These are phyloP conservation scores for Hymenoscyphus fructigenus DNA, from an alignment of 2,329 filamentous ascomycete species.

Conservation along the genomic window DNA sequence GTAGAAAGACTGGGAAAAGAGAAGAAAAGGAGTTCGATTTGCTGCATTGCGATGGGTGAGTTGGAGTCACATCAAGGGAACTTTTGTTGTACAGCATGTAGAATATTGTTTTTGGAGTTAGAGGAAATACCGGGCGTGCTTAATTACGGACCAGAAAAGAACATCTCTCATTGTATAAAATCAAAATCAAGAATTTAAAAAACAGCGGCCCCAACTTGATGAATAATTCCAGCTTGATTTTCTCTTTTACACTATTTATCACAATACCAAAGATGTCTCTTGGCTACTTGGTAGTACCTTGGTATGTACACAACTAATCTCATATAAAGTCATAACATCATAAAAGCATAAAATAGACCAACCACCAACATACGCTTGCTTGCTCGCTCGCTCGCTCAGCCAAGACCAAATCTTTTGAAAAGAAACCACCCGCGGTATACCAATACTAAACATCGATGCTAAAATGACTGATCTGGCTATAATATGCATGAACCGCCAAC, in stretches of 20 bases:
- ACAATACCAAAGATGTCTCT: neutral
- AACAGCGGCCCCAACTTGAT: neutral
- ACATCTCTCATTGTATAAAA: neutral
- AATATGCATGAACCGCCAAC: slow-evolving; percentile 69
- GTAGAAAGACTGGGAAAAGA: too few relatives aligned
- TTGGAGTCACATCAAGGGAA: neutral
- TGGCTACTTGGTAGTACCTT: neutral
- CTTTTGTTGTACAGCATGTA: neutral
- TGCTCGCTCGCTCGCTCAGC: neutral
- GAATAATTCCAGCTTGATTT: neutral
- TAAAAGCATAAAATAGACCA: slow-evolving; percentile 14
- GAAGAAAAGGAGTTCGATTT: neutral
- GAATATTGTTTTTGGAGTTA: neutral
- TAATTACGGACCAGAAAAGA: neutral
- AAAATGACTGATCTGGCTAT: slow-evolving; percentile 72
- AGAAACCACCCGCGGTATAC: neutral
- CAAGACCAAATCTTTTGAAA: neutral
- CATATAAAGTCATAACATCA: slow-evolving; percentile 24
- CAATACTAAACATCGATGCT: slow-evolving; percentile 60
- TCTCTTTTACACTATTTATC: neutral
- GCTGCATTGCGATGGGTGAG: neutral
- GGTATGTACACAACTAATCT: slow-evolving; percentile 10
- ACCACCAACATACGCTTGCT: neutral
- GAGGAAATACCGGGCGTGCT: neutral
- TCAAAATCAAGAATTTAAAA: neutral